A percentile compares a stretch with the other conserved stretches of the same genome.
Evolutionary conservation across 2,329 filamentous ascomycete species (phyloP).

Genomic region (Magnaporthales sp.): DNA sequence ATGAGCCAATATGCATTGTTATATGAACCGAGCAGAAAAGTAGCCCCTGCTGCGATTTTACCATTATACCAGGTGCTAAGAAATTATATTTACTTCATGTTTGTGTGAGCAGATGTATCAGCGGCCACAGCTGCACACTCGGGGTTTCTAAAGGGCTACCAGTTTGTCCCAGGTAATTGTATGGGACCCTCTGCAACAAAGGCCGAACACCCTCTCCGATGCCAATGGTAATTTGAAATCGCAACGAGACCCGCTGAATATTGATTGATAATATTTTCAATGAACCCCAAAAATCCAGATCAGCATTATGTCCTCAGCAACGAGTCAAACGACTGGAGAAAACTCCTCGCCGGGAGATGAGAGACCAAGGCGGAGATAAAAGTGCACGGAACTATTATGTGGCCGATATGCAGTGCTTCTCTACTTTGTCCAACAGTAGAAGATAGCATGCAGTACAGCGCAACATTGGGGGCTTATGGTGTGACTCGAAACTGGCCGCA

Average conservation of each 20-base stretch:
- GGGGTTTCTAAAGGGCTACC: not conserved
- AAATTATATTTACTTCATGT: not conserved
- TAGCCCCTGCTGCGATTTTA: not conserved
- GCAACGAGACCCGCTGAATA: too few relatives aligned
- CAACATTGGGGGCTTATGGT: not conserved
- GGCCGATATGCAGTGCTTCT: not conserved
- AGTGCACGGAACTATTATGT: not conserved
- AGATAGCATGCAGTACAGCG: not conserved
- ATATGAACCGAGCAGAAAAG: not conserved
- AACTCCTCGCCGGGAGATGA: not conserved
- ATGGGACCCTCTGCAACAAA: too few relatives aligned
- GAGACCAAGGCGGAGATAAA: not conserved
- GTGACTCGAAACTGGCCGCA: not conserved
- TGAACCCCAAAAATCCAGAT: too few relatives aligned
- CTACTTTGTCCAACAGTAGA: not conserved
- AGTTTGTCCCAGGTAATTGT: too few relatives aligned
- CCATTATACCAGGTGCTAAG: not conserved
- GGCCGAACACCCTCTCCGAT: too few relatives aligned
- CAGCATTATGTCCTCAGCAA: too few relatives aligned
- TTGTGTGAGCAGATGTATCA: not conserved
- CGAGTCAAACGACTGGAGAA: not conserved
- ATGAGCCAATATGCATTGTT: not conserved
- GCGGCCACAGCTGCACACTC: not conserved
- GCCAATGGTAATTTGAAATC: too few relatives aligned
- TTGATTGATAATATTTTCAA: too few relatives aligned